Evolutionary conservation across 306 rosid genomes (phyloP), one percentile per base, ranked within the genome.

Genomic region (Vigna mungo): DNA sequence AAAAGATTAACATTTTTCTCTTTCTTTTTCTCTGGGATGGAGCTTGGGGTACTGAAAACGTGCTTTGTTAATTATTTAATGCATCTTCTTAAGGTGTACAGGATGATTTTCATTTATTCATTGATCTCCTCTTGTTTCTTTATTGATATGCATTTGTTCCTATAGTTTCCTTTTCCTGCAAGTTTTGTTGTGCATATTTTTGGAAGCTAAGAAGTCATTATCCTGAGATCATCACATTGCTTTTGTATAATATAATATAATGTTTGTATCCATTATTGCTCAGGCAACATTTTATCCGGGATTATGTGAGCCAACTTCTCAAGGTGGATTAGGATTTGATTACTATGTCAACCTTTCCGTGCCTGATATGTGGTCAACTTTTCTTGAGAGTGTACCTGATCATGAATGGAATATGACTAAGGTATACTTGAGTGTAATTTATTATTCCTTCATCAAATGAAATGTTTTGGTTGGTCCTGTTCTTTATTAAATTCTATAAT

Each of bases 261-360:
- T 85, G 12, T 13, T 71, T 65, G 54, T 51, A 58, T 79, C 41
- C n/a, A 8, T 81, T 71, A 14, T 79, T 79, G 46, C 81, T 78
- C 88, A 95, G 98, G 95, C 96, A 79, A 90, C 96, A 39, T 89
- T 83, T 88, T 92, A 90, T 78, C 98, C 97, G 36, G 97, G 98
- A 67, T 72, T 92, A 59, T 92, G 97, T 76, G 96, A 95, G 81
- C 93, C 96, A 69, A 88, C 87, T 85, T 89, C 97, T 71, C 98
- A 95, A 88, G 98, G 98, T 72, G 98, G 98, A 76, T 72, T 95
- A 70, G 97, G 98, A 82, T 95, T 95, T 92, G 96, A 95, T 90
- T 95, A 89, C 84, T 88, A 78, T 75, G 96, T 95, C 85, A 95
- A 92, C 80, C 93, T 90, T 62, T 87, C 97, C 18, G 96, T 75